Evolutionary conservation across 2,329 filamentous ascomycete species (phyloP).

Genomic region (Penicillium nordicum): DNA sequence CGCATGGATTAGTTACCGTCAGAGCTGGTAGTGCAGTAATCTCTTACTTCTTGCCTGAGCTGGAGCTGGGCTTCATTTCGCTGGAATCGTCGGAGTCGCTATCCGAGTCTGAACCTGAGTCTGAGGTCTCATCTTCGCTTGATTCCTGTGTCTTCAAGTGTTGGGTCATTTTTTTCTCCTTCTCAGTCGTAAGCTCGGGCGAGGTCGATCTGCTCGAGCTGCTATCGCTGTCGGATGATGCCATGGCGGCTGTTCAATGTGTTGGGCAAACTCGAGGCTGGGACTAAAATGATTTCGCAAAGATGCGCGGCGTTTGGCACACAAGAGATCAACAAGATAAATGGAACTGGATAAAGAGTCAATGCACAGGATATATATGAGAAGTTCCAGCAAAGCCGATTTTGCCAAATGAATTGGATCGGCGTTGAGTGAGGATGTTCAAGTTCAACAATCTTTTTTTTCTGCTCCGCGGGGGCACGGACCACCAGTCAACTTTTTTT

Average conservation of each 20-base stretch:
- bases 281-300: constrained; percentile 1
- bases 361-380: neutral
- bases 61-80: constrained; percentile 18
- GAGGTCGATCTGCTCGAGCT: constrained; percentile 29
- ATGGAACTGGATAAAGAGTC: neutral
- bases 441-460: constrained; percentile 33
- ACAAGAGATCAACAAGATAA: neutral
- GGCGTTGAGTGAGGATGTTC: constrained; percentile 14
- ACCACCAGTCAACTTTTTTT: constrained; percentile 34
- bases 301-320: neutral
- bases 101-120: constrained; percentile 18
- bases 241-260: constrained; percentile 16
- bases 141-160: constrained; percentile 20
- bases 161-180: constrained; percentile 21
- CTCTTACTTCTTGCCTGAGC: constrained; percentile 20
- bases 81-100: constrained; percentile 18
- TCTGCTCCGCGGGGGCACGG: constrained; percentile 41
- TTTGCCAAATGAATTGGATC: constrained; percentile 6
- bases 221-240: constrained; percentile 26
- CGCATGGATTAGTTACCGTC: neutral
- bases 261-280: neutral
- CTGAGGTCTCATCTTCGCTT: constrained; percentile 18
- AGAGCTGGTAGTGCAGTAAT: no score
- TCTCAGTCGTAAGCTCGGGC: constrained; percentile 22
- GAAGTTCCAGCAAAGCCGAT: neutral